Conservation (phyloP, 768 basidiomycete species). For the Pleurotus djamor region DNA sequence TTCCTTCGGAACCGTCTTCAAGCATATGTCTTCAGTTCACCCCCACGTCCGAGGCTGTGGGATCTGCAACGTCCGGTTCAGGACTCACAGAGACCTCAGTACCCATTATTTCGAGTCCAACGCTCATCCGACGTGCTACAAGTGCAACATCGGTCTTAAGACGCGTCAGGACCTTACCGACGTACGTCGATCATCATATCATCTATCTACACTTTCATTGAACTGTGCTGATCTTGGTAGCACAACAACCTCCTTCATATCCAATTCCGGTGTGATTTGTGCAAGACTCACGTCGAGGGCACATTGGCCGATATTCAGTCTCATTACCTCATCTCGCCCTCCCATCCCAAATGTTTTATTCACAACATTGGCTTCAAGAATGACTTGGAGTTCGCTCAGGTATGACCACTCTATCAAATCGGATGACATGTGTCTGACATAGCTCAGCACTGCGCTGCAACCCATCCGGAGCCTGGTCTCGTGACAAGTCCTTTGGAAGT, state of each 20-base stretch:
- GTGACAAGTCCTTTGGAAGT: neutral
- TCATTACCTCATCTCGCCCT: neutral
- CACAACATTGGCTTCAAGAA: slow-evolving; percentile 5
- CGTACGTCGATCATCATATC: neutral
- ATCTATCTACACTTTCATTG: neutral
- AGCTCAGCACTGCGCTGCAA: neutral
- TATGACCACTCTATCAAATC: neutral
- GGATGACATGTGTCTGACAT: neutral
- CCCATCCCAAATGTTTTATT: neutral
- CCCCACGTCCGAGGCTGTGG: neutral
- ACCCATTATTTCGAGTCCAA: neutral
- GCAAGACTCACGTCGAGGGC: neutral
- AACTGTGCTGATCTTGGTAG: neutral
- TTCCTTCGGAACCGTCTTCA: neutral
- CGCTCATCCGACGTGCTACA: neutral
- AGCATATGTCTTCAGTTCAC: slow-evolving; percentile 4
- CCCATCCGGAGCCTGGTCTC: neutral
- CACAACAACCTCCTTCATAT: neutral
- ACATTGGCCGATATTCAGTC: neutral
- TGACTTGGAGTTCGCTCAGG: neutral
- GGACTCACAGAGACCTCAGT: neutral
- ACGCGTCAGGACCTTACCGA: neutral
- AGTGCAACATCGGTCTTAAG: neutral
- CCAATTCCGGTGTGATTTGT: neutral
- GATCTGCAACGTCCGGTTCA: neutral